These are phyloP conservation scores for Coemansia sp. DNA, from an alignment of 192 early-diverging fungal species.

Conservation along the genomic window DNA sequence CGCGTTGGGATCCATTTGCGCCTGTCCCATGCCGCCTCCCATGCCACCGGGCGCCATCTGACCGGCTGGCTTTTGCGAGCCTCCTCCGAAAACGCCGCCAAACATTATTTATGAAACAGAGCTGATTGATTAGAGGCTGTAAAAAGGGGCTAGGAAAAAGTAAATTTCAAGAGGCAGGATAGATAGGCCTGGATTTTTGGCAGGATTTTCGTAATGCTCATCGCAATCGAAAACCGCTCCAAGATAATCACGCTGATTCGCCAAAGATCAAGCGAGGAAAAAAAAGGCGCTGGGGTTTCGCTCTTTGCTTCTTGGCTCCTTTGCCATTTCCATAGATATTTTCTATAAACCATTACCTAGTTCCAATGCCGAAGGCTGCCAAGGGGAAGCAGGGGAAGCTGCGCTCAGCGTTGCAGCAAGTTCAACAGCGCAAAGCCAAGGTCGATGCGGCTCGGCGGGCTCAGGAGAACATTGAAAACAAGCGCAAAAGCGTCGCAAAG, in stretches of 20 bases:
- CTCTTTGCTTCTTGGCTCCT: not conserved
- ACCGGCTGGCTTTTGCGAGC: conserved; percentile 15
- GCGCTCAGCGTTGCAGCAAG: conserved; percentile 8
- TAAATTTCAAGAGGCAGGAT: not conserved
- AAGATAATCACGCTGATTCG: not conserved
- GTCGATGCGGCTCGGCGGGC: not conserved
- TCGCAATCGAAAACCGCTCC: not conserved
- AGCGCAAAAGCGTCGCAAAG: conserved; percentile 9
- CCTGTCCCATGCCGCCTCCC: conserved; percentile 20
- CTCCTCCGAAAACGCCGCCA: conserved; percentile 46
- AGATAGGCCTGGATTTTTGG: not conserved
- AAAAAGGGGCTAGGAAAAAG: not conserved
- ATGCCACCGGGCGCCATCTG: conserved; percentile 8
- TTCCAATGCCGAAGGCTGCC: conserved; percentile 15
- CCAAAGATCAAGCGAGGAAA: not conserved
- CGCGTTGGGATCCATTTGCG: conserved; percentile 48
- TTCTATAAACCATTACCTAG: not conserved
- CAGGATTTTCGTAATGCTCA: not conserved
- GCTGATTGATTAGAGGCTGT: not conserved
- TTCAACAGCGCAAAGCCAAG: conserved; percentile 18
- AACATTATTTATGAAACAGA: conserved; percentile 28
- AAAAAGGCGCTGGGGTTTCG: not conserved
- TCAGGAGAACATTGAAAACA: conserved; percentile 4
- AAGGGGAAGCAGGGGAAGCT: conserved; percentile 21
- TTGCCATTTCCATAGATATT: not conserved